A percentile compares a stretch with the other conserved stretches of the same genome.
These are phyloP conservation scores for Papiliotrema fonsecae DNA, from an alignment of 1,284 basidiomycete genomes.

Conservation along the genomic window DNA sequence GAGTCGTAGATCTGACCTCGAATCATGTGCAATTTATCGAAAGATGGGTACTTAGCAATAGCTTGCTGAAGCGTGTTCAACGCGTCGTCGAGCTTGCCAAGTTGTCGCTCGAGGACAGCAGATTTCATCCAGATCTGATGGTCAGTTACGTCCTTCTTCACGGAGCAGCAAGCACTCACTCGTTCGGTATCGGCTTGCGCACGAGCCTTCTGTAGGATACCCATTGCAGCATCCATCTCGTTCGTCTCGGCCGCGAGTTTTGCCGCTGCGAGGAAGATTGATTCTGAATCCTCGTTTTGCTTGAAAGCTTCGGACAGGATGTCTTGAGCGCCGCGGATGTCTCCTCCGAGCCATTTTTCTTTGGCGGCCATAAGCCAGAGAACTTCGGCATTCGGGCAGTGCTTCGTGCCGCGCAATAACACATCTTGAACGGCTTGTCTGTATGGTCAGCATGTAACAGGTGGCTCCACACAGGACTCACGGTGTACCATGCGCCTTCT, in stretches of 20 bases:
- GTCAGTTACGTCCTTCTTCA: background rate
- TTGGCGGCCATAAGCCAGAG: slow-evolving; percentile 97
- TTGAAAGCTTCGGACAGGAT: slow-evolving; percentile 87
- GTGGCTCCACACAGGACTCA: slow-evolving; percentile 41
- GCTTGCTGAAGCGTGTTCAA: slow-evolving; percentile 70
- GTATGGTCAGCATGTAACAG: background rate
- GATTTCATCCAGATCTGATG: slow-evolving; percentile 96
- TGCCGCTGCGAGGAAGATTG: slow-evolving; percentile 94
- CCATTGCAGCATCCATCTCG: slow-evolving; percentile 75
- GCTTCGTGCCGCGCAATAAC: slow-evolving; percentile 73
- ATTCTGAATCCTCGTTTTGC: slow-evolving; percentile 92
- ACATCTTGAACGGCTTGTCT: slow-evolving; percentile 79
- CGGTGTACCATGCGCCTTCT: slow-evolving; percentile 80
- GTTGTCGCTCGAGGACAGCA: slow-evolving; percentile 86
- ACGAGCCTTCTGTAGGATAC: slow-evolving; percentile 80
- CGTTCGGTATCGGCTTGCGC: slow-evolving; percentile 84
- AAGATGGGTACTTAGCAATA: slow-evolving; percentile 73
- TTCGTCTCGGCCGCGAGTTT: slow-evolving; percentile 94
- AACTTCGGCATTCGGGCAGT: slow-evolving; percentile 90
- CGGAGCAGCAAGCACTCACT: slow-evolving; percentile 52
- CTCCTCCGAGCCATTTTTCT: slow-evolving; percentile 84
- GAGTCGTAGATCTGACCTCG: slow-evolving; percentile 82
- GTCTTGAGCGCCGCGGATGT: slow-evolving; percentile 78
- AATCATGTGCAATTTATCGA: slow-evolving; percentile 92
- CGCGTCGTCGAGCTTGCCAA: slow-evolving; percentile 68